Percentiles rank a stretch among this genome's conserved stretches.
phyloP scores from a whole-genome alignment of 257 asterid species.

The Solanum stenotomum region DNA sequence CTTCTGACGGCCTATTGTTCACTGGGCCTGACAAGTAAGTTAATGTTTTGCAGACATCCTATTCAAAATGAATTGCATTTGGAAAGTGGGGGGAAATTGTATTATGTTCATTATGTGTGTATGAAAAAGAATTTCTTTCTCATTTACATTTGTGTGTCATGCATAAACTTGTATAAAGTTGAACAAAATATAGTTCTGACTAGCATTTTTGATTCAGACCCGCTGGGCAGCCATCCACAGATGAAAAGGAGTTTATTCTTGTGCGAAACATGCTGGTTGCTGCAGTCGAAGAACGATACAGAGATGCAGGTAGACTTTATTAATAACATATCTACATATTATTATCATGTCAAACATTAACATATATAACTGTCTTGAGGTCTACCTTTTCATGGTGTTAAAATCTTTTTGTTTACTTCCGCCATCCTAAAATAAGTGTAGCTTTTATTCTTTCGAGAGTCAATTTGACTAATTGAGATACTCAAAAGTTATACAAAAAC shows the following conservation, averaged over 20 bases:
- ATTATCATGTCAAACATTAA: neutral
- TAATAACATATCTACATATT: neutral
- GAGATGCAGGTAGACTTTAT: slow-evolving; percentile 35
- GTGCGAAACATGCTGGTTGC: slow-evolving; percentile 45
- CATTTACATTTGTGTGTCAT: too few species aligned
- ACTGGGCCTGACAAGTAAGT: slow-evolving; percentile 28
- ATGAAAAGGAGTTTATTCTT: slow-evolving; percentile 41
- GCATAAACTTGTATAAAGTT: too few species aligned
- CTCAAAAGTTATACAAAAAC: neutral
- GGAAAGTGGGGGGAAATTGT: neutral
- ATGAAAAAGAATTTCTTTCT: too few species aligned
- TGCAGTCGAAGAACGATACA: slow-evolving; percentile 48
- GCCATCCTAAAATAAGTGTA: neutral
- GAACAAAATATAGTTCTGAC: neutral
- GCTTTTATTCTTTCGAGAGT: too few species aligned
- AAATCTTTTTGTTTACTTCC: neutral
- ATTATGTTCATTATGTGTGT: neutral
- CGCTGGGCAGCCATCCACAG: slow-evolving; percentile 27
- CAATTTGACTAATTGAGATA: neutral
- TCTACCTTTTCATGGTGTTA: neutral
- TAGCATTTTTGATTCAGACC: slow-evolving; percentile 15
- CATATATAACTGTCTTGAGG: neutral
- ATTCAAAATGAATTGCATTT: neutral
- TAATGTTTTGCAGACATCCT: neutral
- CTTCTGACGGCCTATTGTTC: slow-evolving; percentile 19